Evolutionary conservation across 495 filamentous ascomycete species (phyloP).

Genomic region (Gamarada debralockiae): DNA sequence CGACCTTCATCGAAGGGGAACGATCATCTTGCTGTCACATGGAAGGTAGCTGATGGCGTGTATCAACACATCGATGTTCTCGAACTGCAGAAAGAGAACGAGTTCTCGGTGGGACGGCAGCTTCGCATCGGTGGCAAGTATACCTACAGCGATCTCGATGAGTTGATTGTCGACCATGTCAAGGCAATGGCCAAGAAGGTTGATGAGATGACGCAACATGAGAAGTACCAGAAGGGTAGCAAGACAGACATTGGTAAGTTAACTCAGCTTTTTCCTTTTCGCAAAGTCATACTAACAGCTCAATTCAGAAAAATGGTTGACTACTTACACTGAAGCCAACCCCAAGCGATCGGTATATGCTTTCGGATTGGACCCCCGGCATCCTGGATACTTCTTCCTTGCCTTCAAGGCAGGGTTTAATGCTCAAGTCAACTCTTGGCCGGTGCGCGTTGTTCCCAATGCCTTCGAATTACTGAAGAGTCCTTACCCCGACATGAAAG

Average conservation of each 20-base stretch:
- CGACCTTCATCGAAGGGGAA: slow-evolving; percentile 89
- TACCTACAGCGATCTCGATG: slow-evolving; percentile 92
- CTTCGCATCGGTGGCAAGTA: slow-evolving; percentile 83
- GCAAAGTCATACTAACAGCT: slow-evolving; percentile 28
- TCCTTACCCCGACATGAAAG: slow-evolving; percentile 88
- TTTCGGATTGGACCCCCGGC: slow-evolving; percentile 89
- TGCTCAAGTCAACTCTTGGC: slow-evolving; percentile 72
- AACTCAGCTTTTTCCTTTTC: background rate
- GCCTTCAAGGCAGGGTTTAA: slow-evolving; percentile 88
- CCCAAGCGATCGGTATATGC: slow-evolving; percentile 89
- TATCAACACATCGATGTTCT: slow-evolving; percentile 98
- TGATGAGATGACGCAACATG: slow-evolving; percentile 88
- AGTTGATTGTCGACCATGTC: slow-evolving; percentile 94
- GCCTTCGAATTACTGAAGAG: slow-evolving; percentile 80
- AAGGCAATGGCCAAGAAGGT: slow-evolving; percentile 98
- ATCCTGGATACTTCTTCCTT: slow-evolving; percentile 90
- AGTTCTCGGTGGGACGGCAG: slow-evolving; percentile 83
- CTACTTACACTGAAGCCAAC: slow-evolving; percentile 92
- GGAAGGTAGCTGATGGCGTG: slow-evolving; percentile 94
- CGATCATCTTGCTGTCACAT: slow-evolving; percentile 93
- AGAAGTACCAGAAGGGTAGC: slow-evolving; percentile 81
- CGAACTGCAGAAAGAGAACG: slow-evolving; percentile 92
- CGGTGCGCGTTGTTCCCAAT: slow-evolving; percentile 85
- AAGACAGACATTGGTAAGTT: slow-evolving; percentile 78
- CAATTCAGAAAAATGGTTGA: slow-evolving; percentile 81